phyloP scores from a whole-genome alignment of 2,329 filamentous ascomycete genomes.

The Trichophyton simii region DNA sequence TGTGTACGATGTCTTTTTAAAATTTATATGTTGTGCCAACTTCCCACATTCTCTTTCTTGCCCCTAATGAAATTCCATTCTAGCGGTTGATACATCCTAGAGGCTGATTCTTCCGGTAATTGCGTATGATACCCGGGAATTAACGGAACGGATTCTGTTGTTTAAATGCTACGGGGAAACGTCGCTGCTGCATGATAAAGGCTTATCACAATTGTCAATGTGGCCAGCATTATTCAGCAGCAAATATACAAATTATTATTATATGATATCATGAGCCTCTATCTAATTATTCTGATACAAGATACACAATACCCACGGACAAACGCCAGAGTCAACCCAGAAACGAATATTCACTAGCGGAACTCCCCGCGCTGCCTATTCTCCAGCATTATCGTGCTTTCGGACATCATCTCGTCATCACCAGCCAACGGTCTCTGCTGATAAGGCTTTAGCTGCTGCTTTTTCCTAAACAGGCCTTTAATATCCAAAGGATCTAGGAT shows the following conservation, averaged over 20 bases:
- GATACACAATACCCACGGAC: neutral
- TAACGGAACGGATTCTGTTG: too few relatives aligned
- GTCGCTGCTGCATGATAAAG: too few relatives aligned
- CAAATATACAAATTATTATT: neutral
- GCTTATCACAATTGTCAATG: too few relatives aligned
- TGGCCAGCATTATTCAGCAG: neutral
- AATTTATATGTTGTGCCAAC: neutral
- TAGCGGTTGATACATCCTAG: neutral
- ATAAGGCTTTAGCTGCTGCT: neutral
- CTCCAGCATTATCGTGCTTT: neutral
- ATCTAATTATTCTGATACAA: neutral
- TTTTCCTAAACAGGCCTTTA: slow-evolving; percentile 6
- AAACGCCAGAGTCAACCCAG: neutral
- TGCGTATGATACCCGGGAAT: too few relatives aligned
- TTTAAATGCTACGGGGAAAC: too few relatives aligned
- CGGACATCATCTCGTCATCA: neutral
- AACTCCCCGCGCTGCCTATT: neutral
- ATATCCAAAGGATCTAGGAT: slow-evolving; percentile 9
- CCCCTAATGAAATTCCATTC: neutral
- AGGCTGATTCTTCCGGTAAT: too few relatives aligned
- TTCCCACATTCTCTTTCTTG: neutral
- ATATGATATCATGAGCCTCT: neutral
- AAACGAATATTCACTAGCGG: neutral
- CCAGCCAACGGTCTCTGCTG: neutral
- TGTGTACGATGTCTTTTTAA: neutral